Conservation (phyloP, 2,329 filamentous ascomycete species). For the Neospermospora avenae region DNA sequence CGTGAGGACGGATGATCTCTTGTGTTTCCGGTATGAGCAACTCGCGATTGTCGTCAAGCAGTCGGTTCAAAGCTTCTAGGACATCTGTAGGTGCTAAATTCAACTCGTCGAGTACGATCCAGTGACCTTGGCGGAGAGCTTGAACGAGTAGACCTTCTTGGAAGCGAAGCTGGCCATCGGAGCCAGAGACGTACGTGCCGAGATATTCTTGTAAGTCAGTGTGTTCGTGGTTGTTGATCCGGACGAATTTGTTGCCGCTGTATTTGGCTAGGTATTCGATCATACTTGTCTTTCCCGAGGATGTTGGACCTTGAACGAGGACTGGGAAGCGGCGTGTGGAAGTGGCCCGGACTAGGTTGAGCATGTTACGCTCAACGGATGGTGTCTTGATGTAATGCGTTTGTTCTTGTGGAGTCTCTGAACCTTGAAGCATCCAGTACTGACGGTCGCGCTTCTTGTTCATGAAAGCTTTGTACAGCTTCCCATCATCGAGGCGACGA, state of each 20-base stretch:
- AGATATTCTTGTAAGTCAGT: constrained; percentile 98
- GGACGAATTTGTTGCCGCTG: constrained; percentile 93
- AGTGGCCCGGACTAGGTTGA: constrained; percentile 90
- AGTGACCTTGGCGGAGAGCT: constrained; percentile 87
- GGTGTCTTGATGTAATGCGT: constrained; percentile 94
- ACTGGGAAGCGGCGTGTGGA: constrained; percentile 92
- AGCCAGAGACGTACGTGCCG: constrained; percentile 84
- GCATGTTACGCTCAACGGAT: constrained; percentile 89
- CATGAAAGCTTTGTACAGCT: constrained; percentile 74
- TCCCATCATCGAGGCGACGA: constrained; percentile 71
- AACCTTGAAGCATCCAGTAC: constrained; percentile 85
- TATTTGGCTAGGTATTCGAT: constrained; percentile 97
- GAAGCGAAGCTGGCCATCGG: constrained; percentile 81
- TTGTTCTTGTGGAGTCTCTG: constrained; percentile 63
- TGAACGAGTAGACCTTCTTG: constrained; percentile 93
- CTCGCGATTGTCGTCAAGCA: constrained; percentile 95
- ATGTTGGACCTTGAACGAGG: constrained; percentile 93
- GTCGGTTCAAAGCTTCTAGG: constrained; percentile 88
- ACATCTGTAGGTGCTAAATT: constrained; percentile 97
- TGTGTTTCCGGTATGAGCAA: constrained; percentile 95
- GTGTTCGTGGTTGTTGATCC: constrained; percentile 99
- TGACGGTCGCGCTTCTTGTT: constrained; percentile 64
- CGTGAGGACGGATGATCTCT: constrained; percentile 85
- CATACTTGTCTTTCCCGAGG: constrained; percentile 98
- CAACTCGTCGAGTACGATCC: constrained; percentile 97